Evolutionary conservation across 768 basidiomycete species (phyloP), one percentile per base, ranked within the genome.

Genomic region (Trametes gibbosa): DNA sequence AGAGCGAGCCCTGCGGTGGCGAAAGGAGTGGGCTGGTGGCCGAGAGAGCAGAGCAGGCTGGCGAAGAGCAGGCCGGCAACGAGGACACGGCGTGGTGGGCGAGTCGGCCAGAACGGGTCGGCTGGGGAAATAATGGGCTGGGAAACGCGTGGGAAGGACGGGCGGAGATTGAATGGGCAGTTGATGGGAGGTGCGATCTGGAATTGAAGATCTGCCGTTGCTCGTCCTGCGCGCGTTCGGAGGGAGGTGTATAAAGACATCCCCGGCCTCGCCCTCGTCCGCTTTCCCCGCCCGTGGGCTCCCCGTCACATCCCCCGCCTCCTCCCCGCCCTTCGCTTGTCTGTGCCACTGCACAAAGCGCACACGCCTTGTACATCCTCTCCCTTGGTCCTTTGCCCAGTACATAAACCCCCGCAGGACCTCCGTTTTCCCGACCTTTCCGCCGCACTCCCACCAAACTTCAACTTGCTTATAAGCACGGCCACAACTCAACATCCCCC

Each of bases 31-130:
- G 25, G 9, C 25, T 34, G 32, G 24, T 7, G 14, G 34, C 46
- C 10, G 41, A 17, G 32, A 29, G n/a, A 29, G 52, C 45, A n/a
- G 45, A 47, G 58, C 34, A 19, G 23, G 58, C 42, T 47, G 57
- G 41, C 51, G 46, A 53, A 29, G 35, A 41, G 52, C 41, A 53
- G 59, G 32, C 24, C 25, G 24, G 47, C 46, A 61, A 61, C 59
- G 59, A 43, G 59, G 59, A 23, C n/a, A 39, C 35, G 59, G 59
- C 59, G 59, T 61, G 59, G 59, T n/a, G 32, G 42, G 59, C 51
- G 49, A 61, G 53, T 9, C 41, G 29, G 53, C 59, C 53, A 16
- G 25, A 49, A 51, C 25, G 12, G 53, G 58, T 19, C 41, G 52
- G 52, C 23, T 16, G 52, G 13, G 39, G 21, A 24, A 50, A 49